A percentile compares a stretch with the other conserved stretches of the same genome.
phyloP scores from a whole-genome alignment of 2,329 filamentous ascomycete genomes.

The Aureobasidium sp. region DNA sequence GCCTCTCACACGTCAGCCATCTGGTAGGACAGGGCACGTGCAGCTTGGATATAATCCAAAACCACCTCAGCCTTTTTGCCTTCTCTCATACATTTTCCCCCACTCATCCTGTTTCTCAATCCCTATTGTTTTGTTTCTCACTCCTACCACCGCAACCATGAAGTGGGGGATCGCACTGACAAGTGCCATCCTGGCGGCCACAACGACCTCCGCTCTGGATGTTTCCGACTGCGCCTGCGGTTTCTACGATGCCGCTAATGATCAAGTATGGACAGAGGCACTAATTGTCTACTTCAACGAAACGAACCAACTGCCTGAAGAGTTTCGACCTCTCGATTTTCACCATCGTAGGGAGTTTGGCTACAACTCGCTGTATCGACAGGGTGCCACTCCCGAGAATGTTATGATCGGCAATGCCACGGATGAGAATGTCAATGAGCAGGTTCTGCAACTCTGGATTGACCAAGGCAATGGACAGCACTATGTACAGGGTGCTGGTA shows the following conservation, averaged over 20 bases:
- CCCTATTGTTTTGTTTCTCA: not conserved
- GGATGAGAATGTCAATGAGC: not conserved
- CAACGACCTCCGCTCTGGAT: not conserved
- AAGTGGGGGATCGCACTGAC: constrained; percentile 1
- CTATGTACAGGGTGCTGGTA: constrained; percentile 35
- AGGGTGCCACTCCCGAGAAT: constrained; percentile 35
- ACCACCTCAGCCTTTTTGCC: not conserved
- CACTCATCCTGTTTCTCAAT: not conserved
- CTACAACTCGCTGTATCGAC: constrained; percentile 37
- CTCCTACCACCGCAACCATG: not conserved
- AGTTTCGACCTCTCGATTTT: constrained; percentile 34
- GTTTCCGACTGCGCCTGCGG: constrained; percentile 35
- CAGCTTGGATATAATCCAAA: not conserved
- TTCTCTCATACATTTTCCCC: not conserved
- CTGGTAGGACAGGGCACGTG: not conserved
- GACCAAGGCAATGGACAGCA: constrained; percentile 22
- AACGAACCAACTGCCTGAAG: constrained; percentile 26
- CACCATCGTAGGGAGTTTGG: constrained; percentile 38
- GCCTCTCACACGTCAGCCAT: not conserved
- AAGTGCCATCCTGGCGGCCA: constrained; percentile 2
- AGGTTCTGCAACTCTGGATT: not conserved
- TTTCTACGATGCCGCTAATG: constrained; percentile 33
- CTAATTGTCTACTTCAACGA: constrained; percentile 45
- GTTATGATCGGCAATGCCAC: constrained; percentile 15
- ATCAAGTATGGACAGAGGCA: constrained; percentile 37